Percentiles rank a stretch among this genome's conserved stretches.
These are phyloP conservation scores for Ulota crispa DNA, from an alignment of 225 moss, liverwort and hornwort genomes.

Conservation along the genomic window DNA sequence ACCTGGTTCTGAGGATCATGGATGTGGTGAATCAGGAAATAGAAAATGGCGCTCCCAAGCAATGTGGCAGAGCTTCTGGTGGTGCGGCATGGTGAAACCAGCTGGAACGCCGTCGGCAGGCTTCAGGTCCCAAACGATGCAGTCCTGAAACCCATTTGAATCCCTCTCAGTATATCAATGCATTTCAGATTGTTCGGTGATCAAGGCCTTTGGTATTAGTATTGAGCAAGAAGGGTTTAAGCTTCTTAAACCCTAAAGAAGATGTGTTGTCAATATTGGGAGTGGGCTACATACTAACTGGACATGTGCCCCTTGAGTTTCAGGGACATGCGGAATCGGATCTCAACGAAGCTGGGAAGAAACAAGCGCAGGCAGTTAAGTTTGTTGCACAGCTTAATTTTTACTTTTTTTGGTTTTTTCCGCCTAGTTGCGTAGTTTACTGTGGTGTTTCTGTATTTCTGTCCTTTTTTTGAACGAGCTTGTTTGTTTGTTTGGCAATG, in stretches of 20 bases:
- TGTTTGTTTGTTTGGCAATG: conserved; percentile 20
- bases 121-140: conserved; percentile 43
- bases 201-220: neutral
- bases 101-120: conserved; percentile 51
- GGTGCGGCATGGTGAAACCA: conserved; percentile 61
- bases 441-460: neutral
- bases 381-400: conserved; percentile 26
- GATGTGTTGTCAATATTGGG: neutral
- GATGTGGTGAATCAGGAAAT: neutral
- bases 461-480: conserved; percentile 10
- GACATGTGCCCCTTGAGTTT: conserved; percentile 7
- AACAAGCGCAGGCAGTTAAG: conserved; percentile 92
- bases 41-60: conserved; percentile 32
- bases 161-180: neutral
- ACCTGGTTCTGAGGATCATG: neutral
- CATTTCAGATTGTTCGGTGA: neutral
- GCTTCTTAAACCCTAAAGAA: neutral
- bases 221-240: neutral
- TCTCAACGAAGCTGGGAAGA: conserved; percentile 75
- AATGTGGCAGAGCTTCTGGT: conserved; percentile 57
- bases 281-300: conserved; percentile 13
- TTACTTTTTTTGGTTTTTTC: neutral
- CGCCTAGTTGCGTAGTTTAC: conserved; percentile 35
- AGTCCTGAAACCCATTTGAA: neutral
- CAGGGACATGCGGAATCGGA: conserved; percentile 85